A percentile compares a stretch with the other conserved stretches of the same genome.
Evolutionary conservation across 2,329 filamentous ascomycete genomes (phyloP).

Genomic region (Cryphonectria japonica): DNA sequence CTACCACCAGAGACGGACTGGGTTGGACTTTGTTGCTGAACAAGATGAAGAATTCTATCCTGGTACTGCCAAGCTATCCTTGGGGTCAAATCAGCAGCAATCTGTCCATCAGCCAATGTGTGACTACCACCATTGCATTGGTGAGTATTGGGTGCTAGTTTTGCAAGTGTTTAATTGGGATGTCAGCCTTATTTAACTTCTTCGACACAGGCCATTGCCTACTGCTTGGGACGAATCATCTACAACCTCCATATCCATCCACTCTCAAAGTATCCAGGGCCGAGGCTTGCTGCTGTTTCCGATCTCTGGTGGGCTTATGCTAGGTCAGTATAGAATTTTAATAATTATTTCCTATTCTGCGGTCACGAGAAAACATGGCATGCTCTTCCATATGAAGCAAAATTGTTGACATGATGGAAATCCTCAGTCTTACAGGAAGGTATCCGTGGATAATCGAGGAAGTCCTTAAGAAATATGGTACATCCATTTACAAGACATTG

Average conservation of each 20-base stretch:
- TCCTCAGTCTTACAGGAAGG: not conserved
- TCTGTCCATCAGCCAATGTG: too few relatives aligned
- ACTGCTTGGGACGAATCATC: not conserved
- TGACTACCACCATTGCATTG: not conserved
- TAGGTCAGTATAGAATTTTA: not conserved
- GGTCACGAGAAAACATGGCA: too few relatives aligned
- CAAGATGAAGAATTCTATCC: too few relatives aligned
- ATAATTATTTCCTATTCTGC: too few relatives aligned
- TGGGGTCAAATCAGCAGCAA: too few relatives aligned
- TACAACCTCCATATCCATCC: conserved; percentile 5
- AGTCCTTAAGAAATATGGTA: not conserved
- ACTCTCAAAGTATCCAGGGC: not conserved
- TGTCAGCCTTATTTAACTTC: not conserved
- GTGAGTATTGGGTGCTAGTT: not conserved
- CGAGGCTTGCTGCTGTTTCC: not conserved
- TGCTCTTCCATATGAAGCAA: not conserved
- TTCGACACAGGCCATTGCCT: not conserved
- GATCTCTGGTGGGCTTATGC: not conserved
- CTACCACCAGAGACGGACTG: too few relatives aligned
- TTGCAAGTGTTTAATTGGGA: not conserved
- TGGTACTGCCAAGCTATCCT: too few relatives aligned
- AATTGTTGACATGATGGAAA: not conserved
- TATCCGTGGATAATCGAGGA: conserved; percentile 1
- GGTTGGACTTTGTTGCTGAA: too few relatives aligned
- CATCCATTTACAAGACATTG: too few relatives aligned